Conservation (phyloP, 2,329 filamentous ascomycete genomes). For the Aspergillus ibericus region DNA sequence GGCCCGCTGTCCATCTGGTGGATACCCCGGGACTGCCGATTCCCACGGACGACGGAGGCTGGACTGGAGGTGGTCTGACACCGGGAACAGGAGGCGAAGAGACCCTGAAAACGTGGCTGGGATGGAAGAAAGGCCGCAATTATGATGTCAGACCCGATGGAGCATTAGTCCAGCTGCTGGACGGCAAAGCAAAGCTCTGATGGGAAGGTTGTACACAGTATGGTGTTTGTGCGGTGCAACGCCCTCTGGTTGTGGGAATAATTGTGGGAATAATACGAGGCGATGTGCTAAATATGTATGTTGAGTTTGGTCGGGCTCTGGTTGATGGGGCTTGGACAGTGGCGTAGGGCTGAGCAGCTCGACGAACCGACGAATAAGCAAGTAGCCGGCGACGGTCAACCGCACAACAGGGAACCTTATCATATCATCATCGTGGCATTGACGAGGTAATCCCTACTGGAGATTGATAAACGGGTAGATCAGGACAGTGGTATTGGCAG, state of each 20-base stretch:
- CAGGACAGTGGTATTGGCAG: neutral
- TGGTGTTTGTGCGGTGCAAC: neutral
- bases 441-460: neutral
- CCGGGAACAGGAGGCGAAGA: conserved; percentile 74
- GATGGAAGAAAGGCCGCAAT: conserved; percentile 71
- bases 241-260: neutral
- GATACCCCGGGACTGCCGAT: conserved; percentile 66
- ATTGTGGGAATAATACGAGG: neutral
- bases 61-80: conserved; percentile 58
- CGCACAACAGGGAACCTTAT: neutral
- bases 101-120: conserved; percentile 69
- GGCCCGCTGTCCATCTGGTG: conserved; percentile 54
- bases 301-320: neutral
- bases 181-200: conserved; percentile 33
- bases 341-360: conserved; percentile 1
- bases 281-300: neutral
- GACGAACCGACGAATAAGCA: neutral
- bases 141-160: conserved; percentile 64
- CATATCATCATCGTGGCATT: neutral
- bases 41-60: conserved; percentile 65
- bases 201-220: neutral
- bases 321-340: neutral
- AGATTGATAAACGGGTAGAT: neutral
- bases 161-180: conserved; percentile 55
- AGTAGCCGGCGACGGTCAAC: neutral